Evolutionary conservation across 225 moss, liverwort and hornwort genomes (phyloP), one percentile per base, ranked within the genome.

Genomic region (Anthoceros angustus): DNA sequence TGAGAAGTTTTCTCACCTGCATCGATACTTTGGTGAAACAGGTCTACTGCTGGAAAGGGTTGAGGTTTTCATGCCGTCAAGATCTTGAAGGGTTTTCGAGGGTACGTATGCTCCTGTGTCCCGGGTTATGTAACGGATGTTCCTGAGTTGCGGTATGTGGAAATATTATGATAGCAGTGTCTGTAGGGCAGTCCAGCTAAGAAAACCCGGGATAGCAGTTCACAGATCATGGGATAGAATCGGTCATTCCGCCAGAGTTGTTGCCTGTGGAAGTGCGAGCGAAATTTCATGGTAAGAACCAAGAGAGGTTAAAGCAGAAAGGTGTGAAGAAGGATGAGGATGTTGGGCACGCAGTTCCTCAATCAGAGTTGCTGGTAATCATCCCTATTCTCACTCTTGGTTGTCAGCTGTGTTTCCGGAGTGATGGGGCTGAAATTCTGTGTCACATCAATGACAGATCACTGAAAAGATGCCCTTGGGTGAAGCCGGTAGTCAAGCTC

Each of bases 11-110:
- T 14, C 67, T 42, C 20, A 43, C 21, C 12, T 61, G 43, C 68
- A 2, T 11, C 64, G 24, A 40, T 61, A 64, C 41, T 12, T 39
- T 64, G 64, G 0, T 64, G 18, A 48, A 38, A 64, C 70, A 83
- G 82, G 82, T 98, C 15, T 92, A 92, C 61, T 98, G 98, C 79
- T 98, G 98, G 98, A 98, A 92, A 81, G 92, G 98, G 43, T 77
- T 98, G 60, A 80, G 92, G 64, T 92, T 86, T 73, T 73, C 98
- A 60, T 92, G 92, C n/a, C 80, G 89, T 70, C 98, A 89, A 83
- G 98, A 98, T 67, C 76, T 98, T 55, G 98, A 98, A 76, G 98
- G 89, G 40, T 80, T 98, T 68, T 87, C 98, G 10, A 77, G 92
- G 70, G 82, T 83, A 74, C 39, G 70, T 8, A 2, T 67, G 3